Evolutionary conservation across 495 filamentous ascomycete species (phyloP), one percentile per base, ranked within the genome.

Genomic region (Bryoglossum gracile): DNA sequence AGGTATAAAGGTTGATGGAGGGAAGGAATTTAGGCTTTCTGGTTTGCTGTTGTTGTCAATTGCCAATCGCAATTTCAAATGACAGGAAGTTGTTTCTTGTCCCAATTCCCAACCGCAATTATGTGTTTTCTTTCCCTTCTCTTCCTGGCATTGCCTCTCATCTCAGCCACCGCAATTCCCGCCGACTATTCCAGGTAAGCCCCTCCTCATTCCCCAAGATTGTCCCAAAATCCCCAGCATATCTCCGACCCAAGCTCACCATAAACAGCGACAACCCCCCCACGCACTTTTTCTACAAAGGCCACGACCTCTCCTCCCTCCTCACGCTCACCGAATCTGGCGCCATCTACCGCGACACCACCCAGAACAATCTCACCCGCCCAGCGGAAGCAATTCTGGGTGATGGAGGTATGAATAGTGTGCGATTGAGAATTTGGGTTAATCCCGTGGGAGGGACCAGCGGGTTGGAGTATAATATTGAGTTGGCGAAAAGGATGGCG

Each of bases 401-500:
- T 4, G 64, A 67, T 56, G 65, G 65, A 17, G 67, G 66, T 16
- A 70, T 70, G 67, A 67, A 69, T 36, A 59, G 55, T 14, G 65
- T 66, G 6, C 57, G 65, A 5, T 45, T 68, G 14, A 40, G 64
- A 8, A 57, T 57, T 35, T 62, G 63, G 61, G 62, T 67, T 9
- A 60, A 64, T 42, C 64, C 60, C 0, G 54, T 45, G 14, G 44
- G 38, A 17, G 64, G 60, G 24, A 54, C 47, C 5, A 46, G 57
- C 45, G 55, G 59, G 0, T 34, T 56, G 33, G 33, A 59, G 19
- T 65, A 68, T 36, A 61, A 61, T 39, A 55, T 68, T 13, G 58
- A 59, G 17, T 46, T 63, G 1, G 65, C 65, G 0, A 63, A 65
- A 40, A 50, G 64, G 19, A 64, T 65, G 48, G 42, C 57, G 33